Evolutionary conservation across 1,284 basidiomycete genomes (phyloP), one percentile per base, ranked within the genome.

Genomic region (Puccinia brachypodii): DNA sequence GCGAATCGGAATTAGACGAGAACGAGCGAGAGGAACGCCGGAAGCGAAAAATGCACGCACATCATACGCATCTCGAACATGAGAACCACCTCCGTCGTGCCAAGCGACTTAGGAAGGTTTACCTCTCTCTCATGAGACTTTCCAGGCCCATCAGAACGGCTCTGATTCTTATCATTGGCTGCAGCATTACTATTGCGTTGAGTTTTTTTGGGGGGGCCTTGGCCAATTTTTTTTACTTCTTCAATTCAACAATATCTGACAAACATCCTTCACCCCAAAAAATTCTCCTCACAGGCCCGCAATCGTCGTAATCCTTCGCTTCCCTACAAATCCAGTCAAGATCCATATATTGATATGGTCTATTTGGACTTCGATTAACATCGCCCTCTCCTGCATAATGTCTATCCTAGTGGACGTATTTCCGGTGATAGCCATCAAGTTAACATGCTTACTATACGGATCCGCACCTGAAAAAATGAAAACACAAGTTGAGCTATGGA

Each of bases 401-500:
- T 81, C 78, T 25, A 64, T 81, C 56, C 14, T 81, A n/a, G 69
- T 72, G 7, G 78, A 81, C 28, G n/a, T 81, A 38, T 74, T 74
- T 31, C 78, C 78, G 2, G 56, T 47, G 9, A 62, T 81, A 42
- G 69, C 72, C 33, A 38, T 81, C 33, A 72, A 81, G 42, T 28
- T 73, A 40, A 40, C 71, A 25, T 42, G 56, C 40, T 50, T 81
- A 22, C 28, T 81, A 19, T 81, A 81, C 36, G 78, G 78, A 36
- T 81, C 78, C 22, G 71, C 69, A 44, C 78, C 78, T 22, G 78
- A 81, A 42, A 73, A 81, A 6, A 42, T 81, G 25, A 81, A 81
- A 74, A 81, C 78, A 22, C 78, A 81, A 74, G 58, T 81, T 47
- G 78, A 81, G 28, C 58, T 81, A 33, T 81, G 78, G 78, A 72